A percentile compares a stretch with the other conserved stretches of the same genome.
Evolutionary conservation across 768 basidiomycete species (phyloP).

Genomic region (Thelephora ganbajun): DNA sequence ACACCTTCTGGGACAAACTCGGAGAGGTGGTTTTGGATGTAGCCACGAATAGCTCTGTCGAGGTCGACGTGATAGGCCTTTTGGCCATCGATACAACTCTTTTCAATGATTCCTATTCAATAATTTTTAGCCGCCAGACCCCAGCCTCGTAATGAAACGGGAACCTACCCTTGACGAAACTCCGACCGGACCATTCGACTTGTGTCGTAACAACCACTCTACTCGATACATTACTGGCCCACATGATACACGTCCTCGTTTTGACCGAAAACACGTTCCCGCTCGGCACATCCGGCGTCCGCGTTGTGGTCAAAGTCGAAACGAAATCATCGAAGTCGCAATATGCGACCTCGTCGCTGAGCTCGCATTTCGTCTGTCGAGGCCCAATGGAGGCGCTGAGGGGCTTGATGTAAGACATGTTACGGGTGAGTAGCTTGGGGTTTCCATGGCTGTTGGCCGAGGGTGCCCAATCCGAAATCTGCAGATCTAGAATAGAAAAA

Average conservation of each 20-base stretch:
- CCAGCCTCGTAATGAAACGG: background rate
- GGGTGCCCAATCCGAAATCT: slow-evolving; percentile 92
- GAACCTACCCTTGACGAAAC: slow-evolving; percentile 81
- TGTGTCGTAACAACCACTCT: slow-evolving; percentile 77
- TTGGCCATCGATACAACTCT: slow-evolving; percentile 83
- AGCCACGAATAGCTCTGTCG: slow-evolving; percentile 71
- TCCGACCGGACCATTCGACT: slow-evolving; percentile 93
- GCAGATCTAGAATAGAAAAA: slow-evolving; percentile 48
- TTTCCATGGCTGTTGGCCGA: slow-evolving; percentile 23
- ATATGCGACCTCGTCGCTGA: slow-evolving; percentile 71
- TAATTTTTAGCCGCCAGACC: background rate
- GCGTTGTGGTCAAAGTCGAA: slow-evolving; percentile 75
- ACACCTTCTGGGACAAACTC: slow-evolving; percentile 84
- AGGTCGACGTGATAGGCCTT: slow-evolving; percentile 75
- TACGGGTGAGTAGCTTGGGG: slow-evolving; percentile 62
- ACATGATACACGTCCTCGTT: slow-evolving; percentile 89
- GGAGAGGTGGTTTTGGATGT: slow-evolving; percentile 78
- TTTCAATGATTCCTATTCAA: slow-evolving; percentile 77
- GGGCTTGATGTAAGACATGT: slow-evolving; percentile 96
- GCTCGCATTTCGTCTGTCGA: slow-evolving; percentile 91
- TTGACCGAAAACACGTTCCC: slow-evolving; percentile 89
- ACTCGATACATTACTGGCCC: slow-evolving; percentile 71
- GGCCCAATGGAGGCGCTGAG: slow-evolving; percentile 81
- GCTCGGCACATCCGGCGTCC: slow-evolving; percentile 89
- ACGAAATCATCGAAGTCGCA: slow-evolving; percentile 79